These are phyloP conservation scores for Manihot esculenta DNA, from an alignment of 441 rosid genomes.

Conservation along the genomic window DNA sequence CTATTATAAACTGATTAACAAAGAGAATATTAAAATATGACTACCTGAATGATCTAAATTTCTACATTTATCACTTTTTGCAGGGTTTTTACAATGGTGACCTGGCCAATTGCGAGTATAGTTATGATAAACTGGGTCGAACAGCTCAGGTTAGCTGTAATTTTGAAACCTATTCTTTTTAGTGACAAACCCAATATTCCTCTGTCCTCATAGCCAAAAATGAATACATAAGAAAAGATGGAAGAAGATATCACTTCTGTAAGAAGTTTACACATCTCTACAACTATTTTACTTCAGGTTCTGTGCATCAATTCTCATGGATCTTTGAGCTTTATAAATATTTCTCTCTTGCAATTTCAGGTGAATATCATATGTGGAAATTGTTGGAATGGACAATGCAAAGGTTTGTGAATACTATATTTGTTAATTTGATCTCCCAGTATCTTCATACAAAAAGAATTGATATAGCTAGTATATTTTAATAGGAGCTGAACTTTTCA, in stretches of 20 bases:
- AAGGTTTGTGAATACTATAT: constrained; percentile 47
- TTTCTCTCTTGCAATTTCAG: constrained; percentile 41
- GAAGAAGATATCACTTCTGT: not conserved
- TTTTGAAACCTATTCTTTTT: constrained; percentile 10
- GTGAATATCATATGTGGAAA: constrained; percentile 80
- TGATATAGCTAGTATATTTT: not conserved
- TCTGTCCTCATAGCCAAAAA: not conserved
- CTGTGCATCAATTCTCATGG: constrained; percentile 14
- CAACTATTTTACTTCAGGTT: not conserved
- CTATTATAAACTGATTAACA: too few species aligned
- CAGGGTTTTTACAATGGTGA: constrained; percentile 86
- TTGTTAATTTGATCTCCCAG: constrained; percentile 7
- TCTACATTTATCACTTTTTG: constrained; percentile 21
- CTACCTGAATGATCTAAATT: constrained; percentile 9
- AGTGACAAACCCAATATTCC: not conserved
- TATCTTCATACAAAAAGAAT: constrained; percentile 2
- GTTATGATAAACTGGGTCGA: constrained; percentile 86
- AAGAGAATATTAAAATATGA: constrained; percentile 7
- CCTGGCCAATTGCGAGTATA: constrained; percentile 66
- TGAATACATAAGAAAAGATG: not conserved
- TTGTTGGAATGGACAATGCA: constrained; percentile 73
- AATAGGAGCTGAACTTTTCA: not conserved
- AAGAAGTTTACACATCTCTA: not conserved
- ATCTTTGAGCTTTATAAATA: constrained; percentile 3
- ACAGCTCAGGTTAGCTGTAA: constrained; percentile 70